Conservation (phyloP, 2,329 filamentous ascomycete species). For the Hymenoscyphus repandus region DNA sequence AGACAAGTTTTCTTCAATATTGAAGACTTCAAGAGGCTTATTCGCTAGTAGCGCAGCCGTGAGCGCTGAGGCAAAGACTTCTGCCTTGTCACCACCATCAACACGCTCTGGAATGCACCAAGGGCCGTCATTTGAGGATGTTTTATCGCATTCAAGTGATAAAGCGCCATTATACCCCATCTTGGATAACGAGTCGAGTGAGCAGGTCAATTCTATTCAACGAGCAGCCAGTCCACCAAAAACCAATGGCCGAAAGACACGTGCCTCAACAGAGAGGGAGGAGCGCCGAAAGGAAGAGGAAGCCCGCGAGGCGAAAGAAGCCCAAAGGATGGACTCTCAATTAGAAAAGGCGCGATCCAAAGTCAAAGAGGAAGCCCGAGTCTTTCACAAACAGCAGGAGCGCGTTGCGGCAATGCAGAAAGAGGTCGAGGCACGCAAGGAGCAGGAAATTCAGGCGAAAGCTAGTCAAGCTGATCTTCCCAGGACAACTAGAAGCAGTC, state of each 20-base stretch:
- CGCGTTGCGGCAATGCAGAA: slow-evolving; percentile 48
- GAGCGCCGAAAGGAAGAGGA: slow-evolving; percentile 60
- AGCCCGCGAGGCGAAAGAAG: slow-evolving; percentile 54
- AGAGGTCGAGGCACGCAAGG: slow-evolving; percentile 47
- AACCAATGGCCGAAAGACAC: slow-evolving; percentile 39
- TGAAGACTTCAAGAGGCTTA: slow-evolving; percentile 81
- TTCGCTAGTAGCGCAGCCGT: slow-evolving; percentile 70
- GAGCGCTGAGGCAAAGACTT: slow-evolving; percentile 57
- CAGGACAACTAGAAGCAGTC: slow-evolving; percentile 45
- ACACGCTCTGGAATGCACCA: slow-evolving; percentile 40
- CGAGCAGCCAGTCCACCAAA: slow-evolving; percentile 22
- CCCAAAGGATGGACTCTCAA: slow-evolving; percentile 55
- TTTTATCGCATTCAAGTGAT: slow-evolving; percentile 32
- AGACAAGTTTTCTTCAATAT: slow-evolving; percentile 83
- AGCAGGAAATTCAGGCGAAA: slow-evolving; percentile 41
- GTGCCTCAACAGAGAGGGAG: slow-evolving; percentile 56
- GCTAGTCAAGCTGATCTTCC: slow-evolving; percentile 32
- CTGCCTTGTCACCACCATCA: slow-evolving; percentile 49
- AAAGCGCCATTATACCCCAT: slow-evolving; percentile 39
- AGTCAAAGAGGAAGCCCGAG: slow-evolving; percentile 62
- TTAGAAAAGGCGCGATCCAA: slow-evolving; percentile 63
- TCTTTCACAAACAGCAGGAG: slow-evolving; percentile 54
- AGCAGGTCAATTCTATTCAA: slow-evolving; percentile 9
- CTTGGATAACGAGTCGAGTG: slow-evolving; percentile 33
- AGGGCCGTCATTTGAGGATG: slow-evolving; percentile 42